phyloP scores from a whole-genome alignment of 1,139 yeast species.

The Scheffersomyces stambukii region DNA sequence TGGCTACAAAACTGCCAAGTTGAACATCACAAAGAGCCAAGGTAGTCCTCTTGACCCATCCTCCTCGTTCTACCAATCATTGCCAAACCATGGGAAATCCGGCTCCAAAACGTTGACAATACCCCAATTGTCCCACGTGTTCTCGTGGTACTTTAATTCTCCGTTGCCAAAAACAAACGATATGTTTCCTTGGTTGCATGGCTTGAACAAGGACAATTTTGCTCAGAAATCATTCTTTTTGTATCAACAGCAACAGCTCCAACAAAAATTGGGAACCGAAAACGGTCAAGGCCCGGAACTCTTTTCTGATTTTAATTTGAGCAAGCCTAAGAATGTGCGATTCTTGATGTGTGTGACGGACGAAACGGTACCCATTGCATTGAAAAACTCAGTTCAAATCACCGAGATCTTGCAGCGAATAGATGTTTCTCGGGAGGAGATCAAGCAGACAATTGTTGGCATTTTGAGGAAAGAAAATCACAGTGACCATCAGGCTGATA shows the following conservation, averaged over 20 bases:
- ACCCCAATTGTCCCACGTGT: constrained; percentile 28
- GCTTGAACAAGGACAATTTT: constrained; percentile 50
- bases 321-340: constrained; percentile 23
- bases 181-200: constrained; percentile 93
- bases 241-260: constrained; percentile 21
- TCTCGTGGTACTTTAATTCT: constrained; percentile 45
- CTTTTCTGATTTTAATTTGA: constrained; percentile 10
- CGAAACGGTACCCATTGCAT: constrained; percentile 14
- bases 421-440: constrained; percentile 35
- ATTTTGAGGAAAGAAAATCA: constrained; percentile 15
- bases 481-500: constrained; percentile 8
- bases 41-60: constrained; percentile 27
- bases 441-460: constrained; percentile 18
- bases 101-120: constrained; percentile 21
- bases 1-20: constrained; percentile 35
- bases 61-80: constrained; percentile 16
- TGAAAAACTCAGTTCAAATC: constrained; percentile 62
- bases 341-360: constrained; percentile 50
- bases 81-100: constrained; percentile 3
- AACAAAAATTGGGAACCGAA: constrained; percentile 4
- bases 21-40: constrained; percentile 19
- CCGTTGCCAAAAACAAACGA: constrained; percentile 62
- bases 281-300: constrained; percentile 2
- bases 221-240: constrained; percentile 45
- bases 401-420: constrained; percentile 54